Conservation (phyloP, 2,329 filamentous ascomycete species). For the Ambrosiella xylebori region DNA sequence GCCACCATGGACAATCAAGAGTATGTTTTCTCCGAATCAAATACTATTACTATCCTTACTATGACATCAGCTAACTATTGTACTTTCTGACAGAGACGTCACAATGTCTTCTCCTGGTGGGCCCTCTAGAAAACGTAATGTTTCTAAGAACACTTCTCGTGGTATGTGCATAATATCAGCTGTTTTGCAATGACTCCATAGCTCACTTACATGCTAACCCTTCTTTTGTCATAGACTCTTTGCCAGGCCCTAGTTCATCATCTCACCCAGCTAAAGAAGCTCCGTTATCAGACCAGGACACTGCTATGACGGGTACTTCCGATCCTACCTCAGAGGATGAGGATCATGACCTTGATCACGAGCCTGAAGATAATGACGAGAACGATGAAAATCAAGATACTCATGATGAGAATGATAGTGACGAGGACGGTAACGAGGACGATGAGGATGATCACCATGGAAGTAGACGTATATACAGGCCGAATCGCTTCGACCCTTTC, state of each 20-base stretch:
- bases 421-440: constrained; percentile 35
- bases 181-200: not conserved
- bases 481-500: constrained; percentile 30
- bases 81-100: constrained; percentile 8
- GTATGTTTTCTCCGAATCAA: constrained; percentile 28
- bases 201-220: not conserved
- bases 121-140: constrained; percentile 11
- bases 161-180: constrained; percentile 1
- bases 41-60: constrained; percentile 13
- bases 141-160: constrained; percentile 15
- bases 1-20: constrained; percentile 51
- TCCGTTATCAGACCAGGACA: constrained; percentile 41
- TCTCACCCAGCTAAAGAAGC: constrained; percentile 29
- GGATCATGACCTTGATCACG: constrained; percentile 17
- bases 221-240: not conserved
- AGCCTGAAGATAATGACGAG: constrained; percentile 21
- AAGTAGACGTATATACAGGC: not conserved
- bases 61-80: not conserved
- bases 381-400: constrained; percentile 5
- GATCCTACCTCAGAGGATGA: constrained; percentile 29
- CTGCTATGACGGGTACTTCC: constrained; percentile 53
- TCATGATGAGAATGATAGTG: constrained; percentile 7
- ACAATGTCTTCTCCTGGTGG: constrained; percentile 18
- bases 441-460: constrained; percentile 38
- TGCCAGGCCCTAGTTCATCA: not conserved